Conservation (phyloP, 345 rosid species). For the Anastatica hierochuntica region DNA sequence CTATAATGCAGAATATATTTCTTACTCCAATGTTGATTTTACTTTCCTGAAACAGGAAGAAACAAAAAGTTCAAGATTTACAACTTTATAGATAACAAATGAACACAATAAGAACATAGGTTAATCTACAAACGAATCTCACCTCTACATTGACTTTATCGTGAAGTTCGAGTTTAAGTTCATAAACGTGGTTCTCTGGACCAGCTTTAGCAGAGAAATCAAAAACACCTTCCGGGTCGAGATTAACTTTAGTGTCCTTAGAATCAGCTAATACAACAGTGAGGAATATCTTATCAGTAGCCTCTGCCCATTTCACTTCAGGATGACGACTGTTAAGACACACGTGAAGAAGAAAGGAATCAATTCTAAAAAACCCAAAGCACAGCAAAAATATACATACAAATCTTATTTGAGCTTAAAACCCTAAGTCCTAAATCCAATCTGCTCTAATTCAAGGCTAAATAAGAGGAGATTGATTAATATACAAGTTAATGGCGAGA, state of each 20-base stretch:
- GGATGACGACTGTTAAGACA: slow-evolving; percentile 56
- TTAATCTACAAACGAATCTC: slow-evolving; percentile 6
- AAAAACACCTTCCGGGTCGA: slow-evolving; percentile 70
- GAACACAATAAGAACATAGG: not conserved
- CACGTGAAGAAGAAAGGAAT: slow-evolving; percentile 4
- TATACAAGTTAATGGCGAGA: no score
- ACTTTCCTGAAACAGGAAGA: slow-evolving; percentile 41
- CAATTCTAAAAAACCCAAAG: not conserved
- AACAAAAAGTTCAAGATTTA: not conserved
- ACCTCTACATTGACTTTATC: slow-evolving; percentile 86
- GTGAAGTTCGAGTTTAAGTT: slow-evolving; percentile 64
- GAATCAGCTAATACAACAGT: slow-evolving; percentile 62
- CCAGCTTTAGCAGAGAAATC: slow-evolving; percentile 70
- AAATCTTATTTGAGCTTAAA: not conserved
- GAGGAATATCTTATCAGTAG: slow-evolving; percentile 55
- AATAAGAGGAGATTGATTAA: not conserved
- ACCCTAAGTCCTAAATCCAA: slow-evolving; percentile 10
- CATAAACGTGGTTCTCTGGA: slow-evolving; percentile 44
- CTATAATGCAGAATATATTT: slow-evolving; percentile 61
- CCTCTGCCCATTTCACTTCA: slow-evolving; percentile 85
- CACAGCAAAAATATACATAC: not conserved
- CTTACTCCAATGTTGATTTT: slow-evolving; percentile 62
- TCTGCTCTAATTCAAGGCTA: not conserved
- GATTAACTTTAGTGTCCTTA: slow-evolving; percentile 62
- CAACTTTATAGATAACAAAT: not conserved